Evolutionary conservation across 495 filamentous ascomycete genomes (phyloP).

Genomic region (Physcia stellaris): DNA sequence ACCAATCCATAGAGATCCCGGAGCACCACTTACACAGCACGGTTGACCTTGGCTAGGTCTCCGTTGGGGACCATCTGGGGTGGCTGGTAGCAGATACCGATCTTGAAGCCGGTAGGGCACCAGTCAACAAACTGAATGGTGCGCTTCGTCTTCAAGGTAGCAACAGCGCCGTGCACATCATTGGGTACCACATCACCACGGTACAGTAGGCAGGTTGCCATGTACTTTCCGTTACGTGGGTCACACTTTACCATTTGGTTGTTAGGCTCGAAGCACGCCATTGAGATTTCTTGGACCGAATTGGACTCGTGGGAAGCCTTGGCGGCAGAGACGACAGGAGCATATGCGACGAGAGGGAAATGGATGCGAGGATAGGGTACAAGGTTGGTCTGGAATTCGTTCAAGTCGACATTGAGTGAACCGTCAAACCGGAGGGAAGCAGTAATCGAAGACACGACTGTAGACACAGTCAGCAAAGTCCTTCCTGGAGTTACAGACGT

Average conservation of each 20-base stretch:
- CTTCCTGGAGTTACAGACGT: background rate
- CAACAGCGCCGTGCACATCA: slow-evolving; percentile 82
- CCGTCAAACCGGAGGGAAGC: slow-evolving; percentile 97
- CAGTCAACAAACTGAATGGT: slow-evolving; percentile 99
- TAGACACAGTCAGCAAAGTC: background rate
- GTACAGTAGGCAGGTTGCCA: slow-evolving; percentile 96
- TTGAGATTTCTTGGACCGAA: slow-evolving; percentile 51
- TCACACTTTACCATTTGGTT: slow-evolving; percentile 99
- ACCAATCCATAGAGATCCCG: background rate
- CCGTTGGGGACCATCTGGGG: slow-evolving; percentile 91
- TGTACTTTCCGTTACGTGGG: slow-evolving; percentile 98
- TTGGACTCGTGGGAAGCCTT: slow-evolving; percentile 91
- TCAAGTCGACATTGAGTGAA: slow-evolving; percentile 96
- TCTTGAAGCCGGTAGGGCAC: slow-evolving; percentile 99
- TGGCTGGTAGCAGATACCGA: slow-evolving; percentile 98
- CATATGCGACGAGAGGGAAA: slow-evolving; percentile 94
- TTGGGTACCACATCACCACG: slow-evolving; percentile 96
- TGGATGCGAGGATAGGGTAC: slow-evolving; percentile 98
- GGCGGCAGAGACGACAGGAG: slow-evolving; percentile 82
- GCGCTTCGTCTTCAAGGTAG: slow-evolving; percentile 93
- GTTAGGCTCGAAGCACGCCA: slow-evolving; percentile 62
- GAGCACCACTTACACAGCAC: slow-evolving; percentile 67
- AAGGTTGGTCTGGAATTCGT: slow-evolving; percentile 99
- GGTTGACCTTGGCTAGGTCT: slow-evolving; percentile 92
- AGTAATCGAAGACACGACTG: slow-evolving; percentile 95